A percentile compares a stretch with the other conserved stretches of the same genome.
Conservation (phyloP, 1,284 basidiomycete species). For the Microbotryum silenes-acaulis region DNA sequence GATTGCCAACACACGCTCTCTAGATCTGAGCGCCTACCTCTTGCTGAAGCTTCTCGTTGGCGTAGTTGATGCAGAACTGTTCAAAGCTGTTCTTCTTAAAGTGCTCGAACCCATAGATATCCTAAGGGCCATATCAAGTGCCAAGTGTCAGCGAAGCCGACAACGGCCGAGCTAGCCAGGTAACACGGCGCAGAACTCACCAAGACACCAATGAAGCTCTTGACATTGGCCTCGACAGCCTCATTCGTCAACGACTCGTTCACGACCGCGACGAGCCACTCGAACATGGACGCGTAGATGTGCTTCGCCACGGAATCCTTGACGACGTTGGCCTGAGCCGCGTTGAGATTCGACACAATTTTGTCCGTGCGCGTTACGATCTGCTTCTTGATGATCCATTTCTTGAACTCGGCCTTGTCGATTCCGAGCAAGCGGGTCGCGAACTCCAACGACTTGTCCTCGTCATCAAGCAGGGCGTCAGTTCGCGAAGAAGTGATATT, state of each 20-base stretch:
- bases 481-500: conserved; percentile 72
- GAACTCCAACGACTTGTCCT: conserved; percentile 69
- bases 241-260: conserved; percentile 93
- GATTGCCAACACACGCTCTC: background rate
- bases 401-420: conserved; percentile 88
- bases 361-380: conserved; percentile 90
- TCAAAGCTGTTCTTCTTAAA: conserved; percentile 99
- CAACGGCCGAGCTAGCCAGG: background rate
- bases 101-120: conserved; percentile 80
- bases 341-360: conserved; percentile 80
- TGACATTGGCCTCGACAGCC: conserved; percentile 72
- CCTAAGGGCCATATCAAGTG: conserved; percentile 5
- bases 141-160: background rate
- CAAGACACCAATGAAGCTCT: conserved; percentile 98
- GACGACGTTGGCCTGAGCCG: conserved; percentile 86
- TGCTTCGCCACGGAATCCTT: conserved; percentile 97
- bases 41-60: conserved; percentile 95
- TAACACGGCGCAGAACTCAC: conserved; percentile 38
- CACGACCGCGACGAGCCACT: conserved; percentile 95
- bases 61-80: conserved; percentile 99
- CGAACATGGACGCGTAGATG: conserved; percentile 96
- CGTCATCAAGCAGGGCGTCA: conserved; percentile 77
- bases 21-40: conserved; percentile 51
- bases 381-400: conserved; percentile 98
- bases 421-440: conserved; percentile 87